Evolutionary conservation across 805 yeast genomes (phyloP), one percentile per base, ranked within the genome.

Genomic region (Lachancea dasiensis): DNA sequence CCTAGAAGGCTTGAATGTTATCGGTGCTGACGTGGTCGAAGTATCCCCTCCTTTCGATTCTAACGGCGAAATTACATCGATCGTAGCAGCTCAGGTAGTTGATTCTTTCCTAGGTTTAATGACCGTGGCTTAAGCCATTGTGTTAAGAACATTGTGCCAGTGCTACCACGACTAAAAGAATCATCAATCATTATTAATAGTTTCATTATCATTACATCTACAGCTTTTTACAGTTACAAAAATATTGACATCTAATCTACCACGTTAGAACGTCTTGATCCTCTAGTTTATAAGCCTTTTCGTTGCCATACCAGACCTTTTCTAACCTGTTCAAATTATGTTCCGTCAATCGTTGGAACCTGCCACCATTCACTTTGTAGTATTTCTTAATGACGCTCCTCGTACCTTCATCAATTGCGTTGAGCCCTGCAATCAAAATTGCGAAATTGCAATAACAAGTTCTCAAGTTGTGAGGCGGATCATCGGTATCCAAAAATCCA

Each of bases 1-100:
- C 0, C 58, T 80, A 16, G 75, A 70, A 38, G 78, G 76, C 0
- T 56, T 79, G 33, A 67, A 77, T 38, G 41, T 79, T 21, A 73
- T 79, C 2, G 86, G 86, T 4, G 82, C 79, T 13, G 86, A 79
- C 49, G 69, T 79, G 17, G 86, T 79, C 3, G 86, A 79, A 55
- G 85, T 79, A 4, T 61, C 78, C 20, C 84, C 86, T 3, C 75
- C 80, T 0, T 77, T 63, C 45, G 81, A 79, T 41, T 69, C 72
- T 17, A 72, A 71, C 38, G 72, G 75, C 11, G 83, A 71, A 40
- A 68, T 71, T 38, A 78, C 85, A 3, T 69, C 76, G 13, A 60
- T 76, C 38, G 75, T 78, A 0, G 85, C 80, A 1, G 75, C 81
- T 3, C 78, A 76, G 36, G 73, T 77, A 24, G 72, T 70, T 22